These are phyloP conservation scores for Letharia columbiana DNA, from an alignment of 495 filamentous ascomycete genomes.

Conservation along the genomic window DNA sequence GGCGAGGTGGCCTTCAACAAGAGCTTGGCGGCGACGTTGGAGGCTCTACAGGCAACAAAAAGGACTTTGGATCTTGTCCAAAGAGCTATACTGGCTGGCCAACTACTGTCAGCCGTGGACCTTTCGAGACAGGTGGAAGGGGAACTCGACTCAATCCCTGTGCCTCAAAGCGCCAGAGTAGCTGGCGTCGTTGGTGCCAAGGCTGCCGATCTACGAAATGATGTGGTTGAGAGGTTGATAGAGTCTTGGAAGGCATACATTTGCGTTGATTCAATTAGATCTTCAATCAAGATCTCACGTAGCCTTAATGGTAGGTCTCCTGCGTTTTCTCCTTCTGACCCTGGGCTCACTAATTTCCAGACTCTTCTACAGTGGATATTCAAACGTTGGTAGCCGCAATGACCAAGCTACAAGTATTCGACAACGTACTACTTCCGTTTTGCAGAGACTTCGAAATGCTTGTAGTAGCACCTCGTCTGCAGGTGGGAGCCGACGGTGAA, in stretches of 20 bases:
- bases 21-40: slow-evolving; percentile 53
- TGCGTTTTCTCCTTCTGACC: not conserved
- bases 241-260: slow-evolving; percentile 35
- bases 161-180: slow-evolving; percentile 27
- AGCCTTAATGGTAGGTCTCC: slow-evolving; percentile 5
- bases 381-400: slow-evolving; percentile 26
- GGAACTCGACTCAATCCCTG: slow-evolving; percentile 27
- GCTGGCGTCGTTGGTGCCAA: slow-evolving; percentile 29
- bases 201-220: slow-evolving; percentile 26
- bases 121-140: slow-evolving; percentile 45
- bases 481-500: slow-evolving; percentile 16
- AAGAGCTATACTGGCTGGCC: slow-evolving; percentile 28
- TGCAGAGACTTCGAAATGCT: slow-evolving; percentile 27
- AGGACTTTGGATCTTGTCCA: slow-evolving; percentile 31
- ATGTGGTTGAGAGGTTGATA: slow-evolving; percentile 27
- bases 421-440: slow-evolving; percentile 25
- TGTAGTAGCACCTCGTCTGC: slow-evolving; percentile 29
- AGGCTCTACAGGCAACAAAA: slow-evolving; percentile 48
- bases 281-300: slow-evolving; percentile 6
- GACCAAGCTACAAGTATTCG: slow-evolving; percentile 25
- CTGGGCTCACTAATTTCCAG: slow-evolving; percentile 17
- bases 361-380: slow-evolving; percentile 18
- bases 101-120: slow-evolving; percentile 29
- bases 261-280: slow-evolving; percentile 22
- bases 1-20: slow-evolving; percentile 71